Conservation (phyloP, 345 rosid genomes). For the Salix exigua region DNA sequence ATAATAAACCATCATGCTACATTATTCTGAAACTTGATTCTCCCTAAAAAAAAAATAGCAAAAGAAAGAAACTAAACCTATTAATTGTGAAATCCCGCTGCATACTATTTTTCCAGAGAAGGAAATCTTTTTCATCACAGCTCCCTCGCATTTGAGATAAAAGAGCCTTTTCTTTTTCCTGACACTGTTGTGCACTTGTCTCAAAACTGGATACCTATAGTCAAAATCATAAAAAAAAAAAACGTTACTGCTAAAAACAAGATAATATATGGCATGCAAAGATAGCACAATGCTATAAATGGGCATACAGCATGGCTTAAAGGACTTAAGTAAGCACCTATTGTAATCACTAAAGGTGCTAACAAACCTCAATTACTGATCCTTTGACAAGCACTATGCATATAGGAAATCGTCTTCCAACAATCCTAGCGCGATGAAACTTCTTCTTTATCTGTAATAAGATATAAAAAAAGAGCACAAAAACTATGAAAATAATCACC, state of each 20-base stretch:
- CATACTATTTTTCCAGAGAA: slow-evolving; percentile 75
- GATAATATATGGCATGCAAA: background rate
- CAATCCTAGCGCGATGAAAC: slow-evolving; percentile 50
- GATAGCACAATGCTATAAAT: background rate
- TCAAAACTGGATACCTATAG: slow-evolving; percentile 85
- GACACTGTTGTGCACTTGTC: slow-evolving; percentile 42
- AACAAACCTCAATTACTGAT: slow-evolving; percentile 65
- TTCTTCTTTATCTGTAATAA: slow-evolving; percentile 43
- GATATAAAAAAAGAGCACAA: slow-evolving; percentile 9
- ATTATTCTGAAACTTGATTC: background rate
- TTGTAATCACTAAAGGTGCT: slow-evolving; percentile 1
- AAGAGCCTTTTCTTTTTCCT: slow-evolving; percentile 33
- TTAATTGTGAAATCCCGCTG: slow-evolving; percentile 89
- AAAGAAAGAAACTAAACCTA: slow-evolving; percentile 43
- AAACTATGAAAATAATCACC: background rate
- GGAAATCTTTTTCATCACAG: slow-evolving; percentile 46
- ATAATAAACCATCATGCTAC: background rate
- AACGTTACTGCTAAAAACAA: background rate
- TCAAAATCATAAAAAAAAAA: slow-evolving; percentile 3
- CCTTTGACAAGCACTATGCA: slow-evolving; percentile 61
- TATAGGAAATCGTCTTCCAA: slow-evolving; percentile 80
- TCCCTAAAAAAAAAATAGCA: background rate
- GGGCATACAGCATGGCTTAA: no score
- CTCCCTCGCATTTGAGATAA: slow-evolving; percentile 33
- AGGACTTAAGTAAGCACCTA: no score